Conservation (phyloP, 192 early-diverging fungal genomes). For the Gaertneriomyces semiglobifer region DNA sequence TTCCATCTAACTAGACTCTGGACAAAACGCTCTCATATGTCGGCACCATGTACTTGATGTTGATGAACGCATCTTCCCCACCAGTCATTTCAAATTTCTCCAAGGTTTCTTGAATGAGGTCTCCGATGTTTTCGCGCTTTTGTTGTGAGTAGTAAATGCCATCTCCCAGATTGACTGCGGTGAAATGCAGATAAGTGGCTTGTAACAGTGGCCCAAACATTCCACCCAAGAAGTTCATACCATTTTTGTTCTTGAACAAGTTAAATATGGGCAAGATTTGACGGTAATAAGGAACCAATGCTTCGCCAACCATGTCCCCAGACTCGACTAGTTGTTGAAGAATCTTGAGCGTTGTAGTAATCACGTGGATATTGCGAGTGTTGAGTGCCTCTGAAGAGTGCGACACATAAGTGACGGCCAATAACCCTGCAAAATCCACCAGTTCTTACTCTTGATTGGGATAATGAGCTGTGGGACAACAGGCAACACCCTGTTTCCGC, state of each 20-base stretch:
- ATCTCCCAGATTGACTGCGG: conserved; percentile 57
- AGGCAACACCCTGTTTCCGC: conserved; percentile 58
- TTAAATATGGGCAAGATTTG: conserved; percentile 64
- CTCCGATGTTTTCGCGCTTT: conserved; percentile 65
- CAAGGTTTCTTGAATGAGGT: conserved; percentile 62
- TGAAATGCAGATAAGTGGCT: background rate
- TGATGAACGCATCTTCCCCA: conserved; percentile 67
- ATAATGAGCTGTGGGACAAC: conserved; percentile 64
- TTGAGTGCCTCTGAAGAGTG: conserved; percentile 53
- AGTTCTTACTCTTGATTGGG: conserved; percentile 56
- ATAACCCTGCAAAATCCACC: background rate
- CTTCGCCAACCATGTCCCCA: conserved; percentile 64
- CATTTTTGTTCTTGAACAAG: conserved; percentile 64
- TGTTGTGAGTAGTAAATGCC: conserved; percentile 66
- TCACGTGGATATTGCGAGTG: conserved; percentile 62
- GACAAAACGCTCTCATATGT: conserved; percentile 42
- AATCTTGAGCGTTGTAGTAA: conserved; percentile 59
- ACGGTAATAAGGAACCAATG: conserved; percentile 61
- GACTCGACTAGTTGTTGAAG: conserved; percentile 62
- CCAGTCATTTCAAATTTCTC: conserved; percentile 65
- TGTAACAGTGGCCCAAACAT: background rate
- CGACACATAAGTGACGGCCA: background rate
- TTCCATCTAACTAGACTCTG: conserved; percentile 21
- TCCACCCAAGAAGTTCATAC: conserved; percentile 26
- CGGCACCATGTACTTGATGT: conserved; percentile 66